Evolutionary conservation across 441 rosid species (phyloP).

Genomic region (Erodium moschatum): DNA sequence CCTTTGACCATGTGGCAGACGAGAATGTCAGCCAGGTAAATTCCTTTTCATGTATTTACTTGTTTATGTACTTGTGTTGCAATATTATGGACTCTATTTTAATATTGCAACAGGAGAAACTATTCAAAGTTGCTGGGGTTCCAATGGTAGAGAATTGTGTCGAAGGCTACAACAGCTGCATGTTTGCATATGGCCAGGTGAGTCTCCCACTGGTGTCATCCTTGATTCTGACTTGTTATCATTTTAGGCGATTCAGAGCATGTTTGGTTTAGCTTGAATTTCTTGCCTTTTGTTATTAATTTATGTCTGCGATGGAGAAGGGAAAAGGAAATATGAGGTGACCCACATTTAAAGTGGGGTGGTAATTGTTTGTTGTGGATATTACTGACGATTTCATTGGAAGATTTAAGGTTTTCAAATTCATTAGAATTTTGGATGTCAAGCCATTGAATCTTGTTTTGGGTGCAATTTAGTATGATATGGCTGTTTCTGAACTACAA

Average conservation of each 20-base stretch:
- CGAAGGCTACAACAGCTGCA: conserved; percentile 94
- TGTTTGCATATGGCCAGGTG: conserved; percentile 99
- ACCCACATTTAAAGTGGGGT: background rate
- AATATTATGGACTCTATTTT: conserved; percentile 7
- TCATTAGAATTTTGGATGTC: background rate
- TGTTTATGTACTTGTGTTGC: background rate
- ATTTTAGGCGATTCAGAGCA: background rate
- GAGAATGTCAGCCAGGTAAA: conserved; percentile 79
- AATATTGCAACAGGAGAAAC: conserved; percentile 48
- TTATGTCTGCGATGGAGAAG: background rate
- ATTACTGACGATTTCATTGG: background rate
- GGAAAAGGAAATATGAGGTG: background rate
- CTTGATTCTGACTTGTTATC: background rate
- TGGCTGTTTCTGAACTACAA: background rate
- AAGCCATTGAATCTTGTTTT: background rate
- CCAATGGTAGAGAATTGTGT: conserved; percentile 97
- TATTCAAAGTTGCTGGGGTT: conserved; percentile 87
- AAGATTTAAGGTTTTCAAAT: background rate
- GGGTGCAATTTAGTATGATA: background rate
- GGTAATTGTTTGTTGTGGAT: background rate
- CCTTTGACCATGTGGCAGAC: conserved; percentile 91
- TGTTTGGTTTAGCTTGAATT: conserved; percentile 2
- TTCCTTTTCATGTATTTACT: background rate
- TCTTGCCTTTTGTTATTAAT: background rate
- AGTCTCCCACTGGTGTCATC: conserved; percentile 20